phyloP scores from a whole-genome alignment of 257 asterid species.

The Solanum pennellii region DNA sequence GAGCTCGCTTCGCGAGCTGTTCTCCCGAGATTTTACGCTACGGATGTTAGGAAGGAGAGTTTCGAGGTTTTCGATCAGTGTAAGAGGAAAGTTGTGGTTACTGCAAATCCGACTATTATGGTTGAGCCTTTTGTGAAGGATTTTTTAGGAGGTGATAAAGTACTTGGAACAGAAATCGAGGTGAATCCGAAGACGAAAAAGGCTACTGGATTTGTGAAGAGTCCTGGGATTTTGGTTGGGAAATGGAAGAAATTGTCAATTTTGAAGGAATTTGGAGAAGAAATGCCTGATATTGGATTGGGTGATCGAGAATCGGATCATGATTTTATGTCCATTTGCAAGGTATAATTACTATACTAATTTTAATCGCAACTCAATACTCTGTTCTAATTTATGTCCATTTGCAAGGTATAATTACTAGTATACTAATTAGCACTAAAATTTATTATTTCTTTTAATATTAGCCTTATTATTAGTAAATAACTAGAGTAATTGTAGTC shows the following conservation, averaged over 20 bases:
- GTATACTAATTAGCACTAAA: too few species aligned
- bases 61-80: constrained; percentile 71
- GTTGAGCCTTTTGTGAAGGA: constrained; percentile 95
- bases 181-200: constrained; percentile 76
- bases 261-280: constrained; percentile 77
- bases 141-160: constrained; percentile 81
- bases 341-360: constrained; percentile 34
- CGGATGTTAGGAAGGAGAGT: constrained; percentile 76
- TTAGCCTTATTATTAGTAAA: neutral
- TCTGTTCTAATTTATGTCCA: neutral
- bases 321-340: constrained; percentile 93
- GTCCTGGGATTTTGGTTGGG: constrained; percentile 87
- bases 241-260: constrained; percentile 67
- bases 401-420: too few species aligned
- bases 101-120: constrained; percentile 94
- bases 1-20: constrained; percentile 91
- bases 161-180: constrained; percentile 93
- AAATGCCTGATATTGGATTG: constrained; percentile 69
- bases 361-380: neutral
- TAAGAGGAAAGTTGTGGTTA: constrained; percentile 67
- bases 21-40: constrained; percentile 77
- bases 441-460: too few species aligned
- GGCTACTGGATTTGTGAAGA: constrained; percentile 86
- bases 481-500: neutral
- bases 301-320: constrained; percentile 93